Conservation (phyloP, 495 filamentous ascomycete genomes). For the Neurospora cerealis region DNA sequence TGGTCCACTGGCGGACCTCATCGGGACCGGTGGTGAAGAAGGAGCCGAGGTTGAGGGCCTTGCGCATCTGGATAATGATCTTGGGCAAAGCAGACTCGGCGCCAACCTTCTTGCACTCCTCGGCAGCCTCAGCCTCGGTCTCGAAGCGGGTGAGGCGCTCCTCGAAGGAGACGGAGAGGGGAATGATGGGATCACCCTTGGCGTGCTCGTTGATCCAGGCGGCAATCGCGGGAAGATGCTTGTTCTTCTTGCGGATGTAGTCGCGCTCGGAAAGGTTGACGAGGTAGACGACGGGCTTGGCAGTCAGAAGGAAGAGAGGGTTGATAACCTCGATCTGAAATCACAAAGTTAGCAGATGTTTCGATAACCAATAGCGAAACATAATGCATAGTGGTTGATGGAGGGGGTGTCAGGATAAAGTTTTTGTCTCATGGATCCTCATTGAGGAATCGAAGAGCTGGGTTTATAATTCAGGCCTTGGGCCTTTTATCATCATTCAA, state of each 20-base stretch:
- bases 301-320: conserved; percentile 85
- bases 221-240: conserved; percentile 86
- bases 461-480: conserved; percentile 90
- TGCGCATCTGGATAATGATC: conserved; percentile 88
- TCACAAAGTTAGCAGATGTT: conserved; percentile 18
- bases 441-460: conserved; percentile 88
- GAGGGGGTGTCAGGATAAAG: conserved; percentile 34
- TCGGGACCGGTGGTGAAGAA: conserved; percentile 98
- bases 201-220: conserved; percentile 91
- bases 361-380: conserved; percentile 15
- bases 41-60: conserved; percentile 74
- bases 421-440: conserved; percentile 59
- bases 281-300: conserved; percentile 95
- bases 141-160: conserved; percentile 76
- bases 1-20: conserved; percentile 98
- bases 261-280: conserved; percentile 96
- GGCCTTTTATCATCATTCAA: conserved; percentile 97
- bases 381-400: conserved; percentile 22
- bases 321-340: conserved; percentile 93
- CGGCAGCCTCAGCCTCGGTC: conserved; percentile 64
- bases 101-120: conserved; percentile 82
- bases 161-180: conserved; percentile 85
- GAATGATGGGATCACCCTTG: conserved; percentile 78
- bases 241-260: conserved; percentile 99
- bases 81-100: conserved; percentile 88